Percentiles rank a stretch among this genome's conserved stretches.
Conservation (phyloP, 2,329 filamentous ascomycete genomes). For the Aspergillus sp. region DNA sequence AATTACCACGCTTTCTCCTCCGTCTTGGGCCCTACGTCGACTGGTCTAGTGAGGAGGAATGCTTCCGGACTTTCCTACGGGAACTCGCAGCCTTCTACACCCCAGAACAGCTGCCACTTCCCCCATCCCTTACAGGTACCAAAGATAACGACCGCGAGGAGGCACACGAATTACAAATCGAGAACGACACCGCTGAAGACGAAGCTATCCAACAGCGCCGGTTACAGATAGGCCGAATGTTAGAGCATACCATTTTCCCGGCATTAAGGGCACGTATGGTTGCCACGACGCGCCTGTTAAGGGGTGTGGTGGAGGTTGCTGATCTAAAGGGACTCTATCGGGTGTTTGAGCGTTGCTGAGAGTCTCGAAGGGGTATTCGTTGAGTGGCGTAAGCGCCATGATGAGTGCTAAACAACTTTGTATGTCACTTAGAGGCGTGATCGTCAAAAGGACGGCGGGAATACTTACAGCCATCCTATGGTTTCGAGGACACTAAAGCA, state of each 20-base stretch:
- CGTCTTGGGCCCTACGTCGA: conserved; percentile 80
- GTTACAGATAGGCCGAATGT: conserved; percentile 61
- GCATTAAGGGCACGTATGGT: conserved; percentile 77
- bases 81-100: conserved; percentile 88
- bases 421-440: no score
- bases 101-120: conserved; percentile 69
- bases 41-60: conserved; percentile 77
- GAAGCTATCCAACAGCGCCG: conserved; percentile 48
- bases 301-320: conserved; percentile 76
- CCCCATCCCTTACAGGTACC: neutral
- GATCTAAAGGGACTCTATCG: conserved; percentile 87
- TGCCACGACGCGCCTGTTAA: conserved; percentile 70
- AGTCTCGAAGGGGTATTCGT: neutral
- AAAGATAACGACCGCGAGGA: neutral
- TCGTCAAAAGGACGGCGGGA: no score
- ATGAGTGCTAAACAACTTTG: no score
- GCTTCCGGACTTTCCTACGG: conserved; percentile 75
- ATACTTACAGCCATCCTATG: no score
- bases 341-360: conserved; percentile 90
- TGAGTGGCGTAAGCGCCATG: neutral
- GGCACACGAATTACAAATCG: neutral
- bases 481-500: no score
- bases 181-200: conserved; percentile 38
- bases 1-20: conserved; percentile 82
- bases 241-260: conserved; percentile 86